Conservation (phyloP, 1,284 basidiomycete genomes). For the Apiotrichum laibachii region DNA sequence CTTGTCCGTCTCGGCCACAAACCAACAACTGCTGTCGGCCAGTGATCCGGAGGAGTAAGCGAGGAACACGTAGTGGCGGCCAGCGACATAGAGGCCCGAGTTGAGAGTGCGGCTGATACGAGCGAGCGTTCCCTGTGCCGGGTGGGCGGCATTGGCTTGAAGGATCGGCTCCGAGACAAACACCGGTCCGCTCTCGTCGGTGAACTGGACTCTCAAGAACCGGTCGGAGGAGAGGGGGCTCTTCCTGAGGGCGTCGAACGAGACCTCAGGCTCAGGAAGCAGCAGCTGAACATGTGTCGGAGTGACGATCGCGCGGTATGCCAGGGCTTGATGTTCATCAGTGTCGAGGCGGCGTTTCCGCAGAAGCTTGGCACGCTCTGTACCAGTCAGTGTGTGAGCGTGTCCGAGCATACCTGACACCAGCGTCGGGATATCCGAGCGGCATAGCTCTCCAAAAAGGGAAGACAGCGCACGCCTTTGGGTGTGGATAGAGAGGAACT, state of each 20-base stretch:
- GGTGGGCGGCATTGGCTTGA: constrained; percentile 19
- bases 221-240: constrained; percentile 20
- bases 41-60: constrained; percentile 11
- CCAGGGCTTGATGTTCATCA: constrained; percentile 16
- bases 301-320: constrained; percentile 28
- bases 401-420: neutral
- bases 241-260: constrained; percentile 27
- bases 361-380: constrained; percentile 9
- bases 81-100: constrained; percentile 25
- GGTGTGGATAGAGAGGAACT: neutral
- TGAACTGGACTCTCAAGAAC: constrained; percentile 34
- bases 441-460: constrained; percentile 27
- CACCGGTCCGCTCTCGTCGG: constrained; percentile 29
- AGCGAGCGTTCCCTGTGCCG: constrained; percentile 23
- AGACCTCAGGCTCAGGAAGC: constrained; percentile 28
- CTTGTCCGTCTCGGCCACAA: constrained; percentile 20
- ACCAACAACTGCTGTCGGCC: constrained; percentile 29
- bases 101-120: constrained; percentile 28
- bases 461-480: constrained; percentile 24
- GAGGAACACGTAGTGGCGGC: constrained; percentile 29
- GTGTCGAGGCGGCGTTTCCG: constrained; percentile 2
- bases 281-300: constrained; percentile 30
- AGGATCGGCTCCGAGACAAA: constrained; percentile 25
- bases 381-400: too few relatives aligned
- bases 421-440: constrained; percentile 2